Percentiles rank a stretch among this genome's conserved stretches.
Evolutionary conservation across 1,139 yeast genomes (phyloP).

Genomic region (Keqinozyma sinolaborantium): DNA sequence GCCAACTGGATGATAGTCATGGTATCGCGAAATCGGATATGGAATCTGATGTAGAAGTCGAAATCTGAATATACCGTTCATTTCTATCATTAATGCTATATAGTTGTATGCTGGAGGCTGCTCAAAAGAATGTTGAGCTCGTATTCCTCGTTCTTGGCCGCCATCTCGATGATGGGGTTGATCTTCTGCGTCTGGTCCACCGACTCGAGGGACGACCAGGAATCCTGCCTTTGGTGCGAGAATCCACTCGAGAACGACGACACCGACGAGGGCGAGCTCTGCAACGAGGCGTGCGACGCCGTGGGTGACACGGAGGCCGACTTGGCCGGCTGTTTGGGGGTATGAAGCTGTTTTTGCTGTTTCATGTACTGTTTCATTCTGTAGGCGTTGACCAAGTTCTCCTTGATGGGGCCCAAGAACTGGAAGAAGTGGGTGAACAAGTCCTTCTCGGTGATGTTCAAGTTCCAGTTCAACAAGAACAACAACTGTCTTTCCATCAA

Average conservation of each 20-base stretch:
- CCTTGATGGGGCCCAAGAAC: conserved; percentile 62
- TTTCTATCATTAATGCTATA: conserved; percentile 2
- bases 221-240: conserved; percentile 26
- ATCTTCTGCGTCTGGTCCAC: conserved; percentile 12
- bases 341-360: conserved; percentile 16
- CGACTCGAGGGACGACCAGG: conserved; percentile 13
- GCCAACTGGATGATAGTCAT: conserved; percentile 1
- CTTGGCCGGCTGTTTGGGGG: conserved; percentile 3
- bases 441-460: conserved; percentile 53
- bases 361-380: conserved; percentile 34
- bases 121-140: conserved; percentile 34
- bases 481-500: conserved; percentile 77
- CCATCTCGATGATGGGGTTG: conserved; percentile 39
- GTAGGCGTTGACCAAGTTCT: conserved; percentile 44
- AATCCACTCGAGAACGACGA: conserved; percentile 8
- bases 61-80: no score
- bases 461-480: conserved; percentile 67
- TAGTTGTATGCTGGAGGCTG: conserved; percentile 8
- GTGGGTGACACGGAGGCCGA: conserved; percentile 6
- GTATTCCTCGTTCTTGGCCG: conserved; percentile 40
- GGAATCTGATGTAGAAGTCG: not conserved
- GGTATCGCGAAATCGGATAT: not conserved
- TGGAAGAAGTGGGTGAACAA: conserved; percentile 44
- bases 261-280: conserved; percentile 10
- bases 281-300: conserved; percentile 3